Percentiles rank a stretch among this genome's conserved stretches.
Evolutionary conservation across 2,329 filamentous ascomycete genomes (phyloP).

Genomic region (Elsinoe ampelina): DNA sequence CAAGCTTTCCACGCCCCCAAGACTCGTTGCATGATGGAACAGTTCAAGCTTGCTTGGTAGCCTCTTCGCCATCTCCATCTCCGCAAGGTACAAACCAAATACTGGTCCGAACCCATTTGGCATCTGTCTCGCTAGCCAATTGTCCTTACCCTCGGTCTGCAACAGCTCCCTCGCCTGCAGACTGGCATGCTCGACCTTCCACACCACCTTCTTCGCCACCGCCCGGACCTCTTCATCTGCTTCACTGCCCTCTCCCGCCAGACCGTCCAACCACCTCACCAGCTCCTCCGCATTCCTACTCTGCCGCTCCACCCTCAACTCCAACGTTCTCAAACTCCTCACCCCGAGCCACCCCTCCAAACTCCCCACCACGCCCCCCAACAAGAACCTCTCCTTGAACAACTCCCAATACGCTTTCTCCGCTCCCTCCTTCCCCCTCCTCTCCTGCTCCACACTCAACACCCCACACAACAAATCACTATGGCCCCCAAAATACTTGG

Average conservation of each 20-base stretch:
- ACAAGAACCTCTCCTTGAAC: conserved; percentile 58
- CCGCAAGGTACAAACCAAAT: conserved; percentile 63
- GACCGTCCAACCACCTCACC: conserved; percentile 59
- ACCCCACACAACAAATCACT: conserved; percentile 88
- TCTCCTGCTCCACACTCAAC: conserved; percentile 50
- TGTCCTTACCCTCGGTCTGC: conserved; percentile 43
- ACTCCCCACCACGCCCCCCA: conserved; percentile 80
- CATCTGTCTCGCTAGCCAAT: conserved; percentile 82
- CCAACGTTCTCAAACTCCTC: conserved; percentile 73
- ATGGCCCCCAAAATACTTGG: conserved; percentile 94
- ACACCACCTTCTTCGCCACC: conserved; percentile 47
- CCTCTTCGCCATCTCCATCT: conserved; percentile 50
- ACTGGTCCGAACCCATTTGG: conserved; percentile 82
- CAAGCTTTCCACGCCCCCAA: conserved; percentile 89
- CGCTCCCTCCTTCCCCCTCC: conserved; percentile 39
- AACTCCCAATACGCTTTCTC: conserved; percentile 42
- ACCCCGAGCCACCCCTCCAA: conserved; percentile 90
- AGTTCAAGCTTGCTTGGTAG: conserved; percentile 70
- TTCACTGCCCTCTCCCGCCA: conserved; percentile 30
- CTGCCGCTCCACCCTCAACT: conserved; percentile 71
- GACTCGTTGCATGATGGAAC: conserved; percentile 89
- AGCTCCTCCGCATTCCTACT: conserved; percentile 59
- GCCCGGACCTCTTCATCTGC: conserved; percentile 33
- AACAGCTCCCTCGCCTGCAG: conserved; percentile 48
- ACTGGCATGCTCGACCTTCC: conserved; percentile 63